Conservation (phyloP, 805 yeast species). For the Priceomyces fermenticarens region DNA sequence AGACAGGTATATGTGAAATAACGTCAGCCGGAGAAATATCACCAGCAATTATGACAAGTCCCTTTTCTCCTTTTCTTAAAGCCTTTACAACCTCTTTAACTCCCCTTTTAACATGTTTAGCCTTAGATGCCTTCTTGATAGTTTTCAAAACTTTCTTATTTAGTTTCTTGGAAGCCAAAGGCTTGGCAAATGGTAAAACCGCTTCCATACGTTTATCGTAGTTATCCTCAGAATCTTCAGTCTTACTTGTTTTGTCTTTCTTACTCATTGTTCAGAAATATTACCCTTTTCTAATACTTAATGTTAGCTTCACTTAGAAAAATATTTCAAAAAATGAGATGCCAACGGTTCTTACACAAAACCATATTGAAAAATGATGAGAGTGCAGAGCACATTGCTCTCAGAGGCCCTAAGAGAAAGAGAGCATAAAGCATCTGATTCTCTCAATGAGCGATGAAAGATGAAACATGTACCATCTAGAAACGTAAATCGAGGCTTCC, state of each 20-base stretch:
- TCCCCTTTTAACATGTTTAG: constrained; percentile 97
- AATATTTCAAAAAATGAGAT: constrained; percentile 10
- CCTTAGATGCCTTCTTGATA: constrained; percentile 96
- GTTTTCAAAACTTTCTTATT: constrained; percentile 94
- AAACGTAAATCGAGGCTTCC: not conserved
- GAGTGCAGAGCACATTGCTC: too few species aligned
- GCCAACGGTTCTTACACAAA: constrained; percentile 9
- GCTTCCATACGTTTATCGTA: constrained; percentile 92
- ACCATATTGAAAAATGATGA: too few species aligned
- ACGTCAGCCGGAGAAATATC: constrained; percentile 98
- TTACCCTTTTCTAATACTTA: not conserved
- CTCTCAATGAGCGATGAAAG: constrained; percentile 1
- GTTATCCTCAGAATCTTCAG: constrained; percentile 61
- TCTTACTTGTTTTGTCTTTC: constrained; percentile 44
- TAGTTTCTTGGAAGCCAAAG: constrained; percentile 92
- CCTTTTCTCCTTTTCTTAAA: constrained; percentile 96
- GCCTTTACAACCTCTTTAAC: constrained; percentile 99
- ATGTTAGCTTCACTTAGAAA: constrained; percentile 1
- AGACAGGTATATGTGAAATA: constrained; percentile 93
- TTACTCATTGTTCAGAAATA: constrained; percentile 33
- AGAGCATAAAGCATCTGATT: too few species aligned
- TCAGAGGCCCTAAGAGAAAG: too few species aligned
- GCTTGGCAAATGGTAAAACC: constrained; percentile 86
- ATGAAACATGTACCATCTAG: constrained; percentile 1
- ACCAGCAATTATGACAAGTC: constrained; percentile 93